Conservation (phyloP, 2,329 filamentous ascomycete species). For the Neofusicoccum ribis region DNA sequence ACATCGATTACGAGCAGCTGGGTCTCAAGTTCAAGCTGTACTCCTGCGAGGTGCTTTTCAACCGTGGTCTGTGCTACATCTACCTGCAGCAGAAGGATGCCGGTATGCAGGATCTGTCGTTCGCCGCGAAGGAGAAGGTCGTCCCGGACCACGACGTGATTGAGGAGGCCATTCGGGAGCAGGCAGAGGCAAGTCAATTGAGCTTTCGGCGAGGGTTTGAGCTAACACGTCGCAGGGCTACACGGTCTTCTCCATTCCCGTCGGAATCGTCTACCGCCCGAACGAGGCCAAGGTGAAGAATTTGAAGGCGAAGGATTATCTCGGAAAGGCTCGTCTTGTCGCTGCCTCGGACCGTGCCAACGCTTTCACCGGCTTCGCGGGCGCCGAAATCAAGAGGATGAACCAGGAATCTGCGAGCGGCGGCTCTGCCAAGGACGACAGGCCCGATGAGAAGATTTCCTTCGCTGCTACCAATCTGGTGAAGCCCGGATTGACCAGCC, state of each 20-base stretch:
- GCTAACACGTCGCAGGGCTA: slow-evolving; percentile 68
- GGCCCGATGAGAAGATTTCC: slow-evolving; percentile 80
- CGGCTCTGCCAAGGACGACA: slow-evolving; percentile 69
- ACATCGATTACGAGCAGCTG: slow-evolving; percentile 96
- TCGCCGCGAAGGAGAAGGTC: slow-evolving; percentile 92
- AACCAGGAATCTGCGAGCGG: slow-evolving; percentile 28
- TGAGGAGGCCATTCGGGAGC: slow-evolving; percentile 90
- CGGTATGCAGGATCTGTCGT: slow-evolving; percentile 87
- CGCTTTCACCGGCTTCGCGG: slow-evolving; percentile 79
- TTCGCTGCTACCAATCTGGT: slow-evolving; percentile 93
- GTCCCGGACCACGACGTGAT: slow-evolving; percentile 97
- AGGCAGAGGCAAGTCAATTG: slow-evolving; percentile 71
- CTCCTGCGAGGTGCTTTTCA: slow-evolving; percentile 97
- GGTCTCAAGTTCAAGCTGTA: slow-evolving; percentile 95
- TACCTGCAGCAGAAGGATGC: slow-evolving; percentile 90
- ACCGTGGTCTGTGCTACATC: slow-evolving; percentile 94
- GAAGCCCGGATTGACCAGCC: slow-evolving; percentile 76
- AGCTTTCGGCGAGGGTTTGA: background rate
- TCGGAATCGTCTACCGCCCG: slow-evolving; percentile 90
- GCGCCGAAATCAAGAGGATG: slow-evolving; percentile 75
- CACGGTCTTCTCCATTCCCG: slow-evolving; percentile 96
- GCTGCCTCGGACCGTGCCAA: slow-evolving; percentile 81
- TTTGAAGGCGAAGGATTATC: slow-evolving; percentile 94
- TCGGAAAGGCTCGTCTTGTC: slow-evolving; percentile 91
- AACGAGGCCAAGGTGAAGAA: slow-evolving; percentile 99